These are phyloP conservation scores for Coprinopsis sp. DNA, from an alignment of 768 basidiomycete genomes.

Conservation along the genomic window DNA sequence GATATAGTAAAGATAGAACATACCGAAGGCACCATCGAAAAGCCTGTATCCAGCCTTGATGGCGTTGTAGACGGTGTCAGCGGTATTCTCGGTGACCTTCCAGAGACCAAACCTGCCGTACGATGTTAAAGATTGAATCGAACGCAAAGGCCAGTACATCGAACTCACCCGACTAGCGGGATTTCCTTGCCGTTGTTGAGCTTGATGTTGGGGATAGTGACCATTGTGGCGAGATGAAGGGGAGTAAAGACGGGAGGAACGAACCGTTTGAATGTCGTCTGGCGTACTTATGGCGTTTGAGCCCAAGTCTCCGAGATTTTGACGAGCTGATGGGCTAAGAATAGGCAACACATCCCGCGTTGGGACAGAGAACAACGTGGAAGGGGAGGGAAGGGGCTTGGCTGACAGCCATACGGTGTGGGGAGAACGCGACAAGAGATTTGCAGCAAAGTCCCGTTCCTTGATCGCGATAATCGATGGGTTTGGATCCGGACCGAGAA, in stretches of 20 bases:
- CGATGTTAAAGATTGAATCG: not conserved
- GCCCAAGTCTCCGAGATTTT: too few relatives aligned
- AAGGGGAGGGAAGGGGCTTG: too few relatives aligned
- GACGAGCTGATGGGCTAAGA: too few relatives aligned
- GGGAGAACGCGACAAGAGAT: too few relatives aligned
- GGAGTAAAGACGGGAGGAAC: slow-evolving; percentile 3
- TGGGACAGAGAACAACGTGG: too few relatives aligned
- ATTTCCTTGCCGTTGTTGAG: slow-evolving; percentile 26
- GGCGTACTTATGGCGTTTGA: too few relatives aligned
- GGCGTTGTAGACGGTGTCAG: slow-evolving; percentile 76
- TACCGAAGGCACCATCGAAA: slow-evolving; percentile 68
- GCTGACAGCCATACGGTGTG: too few relatives aligned
- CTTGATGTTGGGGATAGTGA: slow-evolving; percentile 22
- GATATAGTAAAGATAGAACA: slow-evolving; percentile 3
- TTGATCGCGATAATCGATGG: too few relatives aligned
- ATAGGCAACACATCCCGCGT: too few relatives aligned
- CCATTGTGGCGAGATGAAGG: slow-evolving; percentile 15
- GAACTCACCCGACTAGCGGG: slow-evolving; percentile 25
- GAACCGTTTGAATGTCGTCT: too few relatives aligned
- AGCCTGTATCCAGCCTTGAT: slow-evolving; percentile 86
- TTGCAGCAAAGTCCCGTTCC: too few relatives aligned
- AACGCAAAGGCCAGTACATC: not conserved
- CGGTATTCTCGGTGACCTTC: slow-evolving; percentile 45
- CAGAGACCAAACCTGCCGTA: slow-evolving; percentile 27
- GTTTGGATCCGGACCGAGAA: too few relatives aligned